These are phyloP conservation scores for Pisolithus thermaeus DNA, from an alignment of 1,284 basidiomycete genomes.

Conservation along the genomic window DNA sequence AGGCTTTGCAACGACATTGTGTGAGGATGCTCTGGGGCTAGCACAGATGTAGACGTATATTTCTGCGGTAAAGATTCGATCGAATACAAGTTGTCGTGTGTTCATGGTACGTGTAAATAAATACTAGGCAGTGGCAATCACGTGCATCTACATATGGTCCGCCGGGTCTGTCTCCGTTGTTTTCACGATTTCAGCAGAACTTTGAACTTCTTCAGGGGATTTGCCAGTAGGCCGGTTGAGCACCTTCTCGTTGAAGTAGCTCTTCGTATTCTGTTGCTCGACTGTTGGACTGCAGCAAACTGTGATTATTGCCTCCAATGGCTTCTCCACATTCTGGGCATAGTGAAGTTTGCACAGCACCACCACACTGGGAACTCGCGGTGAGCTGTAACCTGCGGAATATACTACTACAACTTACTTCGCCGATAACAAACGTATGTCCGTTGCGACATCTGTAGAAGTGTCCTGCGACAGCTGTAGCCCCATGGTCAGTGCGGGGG, in stretches of 20 bases:
- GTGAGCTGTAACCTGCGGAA: neutral
- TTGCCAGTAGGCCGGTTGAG: constrained; percentile 3
- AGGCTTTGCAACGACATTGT: constrained; percentile 73
- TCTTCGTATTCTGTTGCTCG: constrained; percentile 40
- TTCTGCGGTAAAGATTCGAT: too few species aligned
- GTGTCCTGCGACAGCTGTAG: constrained; percentile 37
- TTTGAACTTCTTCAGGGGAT: constrained; percentile 16
- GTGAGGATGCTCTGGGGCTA: too few species aligned
- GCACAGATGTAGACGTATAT: too few species aligned
- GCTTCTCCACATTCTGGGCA: constrained; percentile 51
- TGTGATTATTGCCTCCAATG: constrained; percentile 46
- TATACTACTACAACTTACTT: constrained; percentile 26
- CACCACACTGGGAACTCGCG: constrained; percentile 41
- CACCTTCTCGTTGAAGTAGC: constrained; percentile 25
- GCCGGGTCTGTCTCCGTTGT: too few species aligned
- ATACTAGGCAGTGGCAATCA: neutral
- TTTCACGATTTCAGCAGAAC: too few species aligned
- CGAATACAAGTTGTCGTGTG: too few species aligned
- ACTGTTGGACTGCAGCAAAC: constrained; percentile 37
- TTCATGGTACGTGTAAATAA: too few species aligned
- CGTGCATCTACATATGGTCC: neutral
- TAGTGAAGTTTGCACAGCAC: constrained; percentile 36
- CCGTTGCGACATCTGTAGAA: constrained; percentile 44
- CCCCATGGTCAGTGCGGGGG: neutral
- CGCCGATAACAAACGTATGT: constrained; percentile 43